Conservation (phyloP, 2,329 filamentous ascomycete genomes). For the Neoarthrinium moseri region DNA sequence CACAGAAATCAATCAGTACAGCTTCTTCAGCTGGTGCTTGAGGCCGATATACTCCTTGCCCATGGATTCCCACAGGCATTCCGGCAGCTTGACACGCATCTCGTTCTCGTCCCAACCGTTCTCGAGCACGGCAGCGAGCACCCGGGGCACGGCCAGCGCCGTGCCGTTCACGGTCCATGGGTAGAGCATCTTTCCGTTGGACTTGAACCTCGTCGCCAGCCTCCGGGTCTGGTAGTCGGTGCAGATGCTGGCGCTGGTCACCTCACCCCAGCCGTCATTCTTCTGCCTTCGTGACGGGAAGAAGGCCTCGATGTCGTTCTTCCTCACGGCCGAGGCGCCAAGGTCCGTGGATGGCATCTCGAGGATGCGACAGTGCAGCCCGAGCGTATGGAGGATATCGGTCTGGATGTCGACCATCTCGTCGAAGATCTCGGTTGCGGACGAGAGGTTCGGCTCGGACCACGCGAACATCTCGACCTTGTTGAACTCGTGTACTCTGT, state of each 20-base stretch:
- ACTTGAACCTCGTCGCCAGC: slow-evolving; percentile 70
- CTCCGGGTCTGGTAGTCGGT: slow-evolving; percentile 91
- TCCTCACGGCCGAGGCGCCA: slow-evolving; percentile 82
- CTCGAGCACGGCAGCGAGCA: slow-evolving; percentile 86
- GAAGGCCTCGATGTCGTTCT: slow-evolving; percentile 90
- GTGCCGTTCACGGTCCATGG: slow-evolving; percentile 94
- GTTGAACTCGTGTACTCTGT: slow-evolving; percentile 97
- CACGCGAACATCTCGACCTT: slow-evolving; percentile 98
- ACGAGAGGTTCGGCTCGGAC: slow-evolving; percentile 59
- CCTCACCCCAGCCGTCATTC: slow-evolving; percentile 85
- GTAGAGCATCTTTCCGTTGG: slow-evolving; percentile 61
- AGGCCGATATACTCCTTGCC: slow-evolving; percentile 63
- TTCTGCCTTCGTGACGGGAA: slow-evolving; percentile 65
- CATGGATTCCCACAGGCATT: slow-evolving; percentile 83
- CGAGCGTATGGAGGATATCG: slow-evolving; percentile 75
- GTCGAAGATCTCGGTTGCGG: slow-evolving; percentile 64
- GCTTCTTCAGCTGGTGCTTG: slow-evolving; percentile 23
- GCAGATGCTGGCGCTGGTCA: slow-evolving; percentile 87
- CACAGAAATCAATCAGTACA: too few species aligned
- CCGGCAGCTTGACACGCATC: slow-evolving; percentile 70
- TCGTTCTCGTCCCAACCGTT: slow-evolving; percentile 79
- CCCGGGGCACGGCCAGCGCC: slow-evolving; percentile 84
- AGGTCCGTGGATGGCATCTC: slow-evolving; percentile 91
- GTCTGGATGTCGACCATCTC: slow-evolving; percentile 87
- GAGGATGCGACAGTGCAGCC: slow-evolving; percentile 81